phyloP scores from a whole-genome alignment of 2,329 filamentous ascomycete genomes.

The Colletotrichum simmondsii region DNA sequence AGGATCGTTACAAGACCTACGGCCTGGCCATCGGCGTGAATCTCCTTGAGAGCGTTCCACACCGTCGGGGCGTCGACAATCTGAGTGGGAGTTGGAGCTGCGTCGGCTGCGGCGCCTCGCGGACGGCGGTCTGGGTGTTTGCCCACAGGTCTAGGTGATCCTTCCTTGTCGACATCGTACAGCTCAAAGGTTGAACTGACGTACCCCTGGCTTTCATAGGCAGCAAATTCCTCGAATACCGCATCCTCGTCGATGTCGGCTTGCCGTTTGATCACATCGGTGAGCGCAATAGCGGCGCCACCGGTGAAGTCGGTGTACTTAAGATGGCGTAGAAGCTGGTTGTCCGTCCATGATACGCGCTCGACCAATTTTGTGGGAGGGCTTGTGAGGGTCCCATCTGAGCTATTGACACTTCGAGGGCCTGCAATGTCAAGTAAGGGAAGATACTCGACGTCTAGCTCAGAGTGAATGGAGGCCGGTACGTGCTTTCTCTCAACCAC shows the following conservation, averaged over 20 bases:
- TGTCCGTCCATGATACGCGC: slow-evolving; percentile 44
- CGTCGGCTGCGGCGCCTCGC: slow-evolving; percentile 36
- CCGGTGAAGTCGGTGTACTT: slow-evolving; percentile 53
- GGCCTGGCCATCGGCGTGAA: slow-evolving; percentile 50
- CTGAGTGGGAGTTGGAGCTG: slow-evolving; percentile 47
- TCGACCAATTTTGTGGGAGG: slow-evolving; percentile 19
- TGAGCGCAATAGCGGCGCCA: slow-evolving; percentile 49
- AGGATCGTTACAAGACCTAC: slow-evolving; percentile 69
- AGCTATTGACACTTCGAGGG: neutral
- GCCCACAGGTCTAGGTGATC: slow-evolving; percentile 44
- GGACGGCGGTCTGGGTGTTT: slow-evolving; percentile 20
- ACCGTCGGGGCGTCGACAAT: slow-evolving; percentile 52
- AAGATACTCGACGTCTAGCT: slow-evolving; percentile 35
- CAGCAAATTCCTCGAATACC: slow-evolving; percentile 47
- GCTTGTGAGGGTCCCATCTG: slow-evolving; percentile 5
- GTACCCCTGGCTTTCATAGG: slow-evolving; percentile 50
- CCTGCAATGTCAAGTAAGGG: slow-evolving; percentile 28
- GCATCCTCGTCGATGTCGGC: slow-evolving; percentile 45
- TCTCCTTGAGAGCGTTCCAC: slow-evolving; percentile 52
- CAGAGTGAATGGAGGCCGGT: slow-evolving; percentile 35
- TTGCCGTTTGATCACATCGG: slow-evolving; percentile 46
- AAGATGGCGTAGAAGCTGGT: slow-evolving; percentile 53
- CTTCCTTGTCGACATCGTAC: slow-evolving; percentile 64
- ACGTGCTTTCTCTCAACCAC: slow-evolving; percentile 34
- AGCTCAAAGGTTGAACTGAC: slow-evolving; percentile 66